phyloP scores from a whole-genome alignment of 1,139 yeast genomes.

The Sugiyamaella paludigena region DNA sequence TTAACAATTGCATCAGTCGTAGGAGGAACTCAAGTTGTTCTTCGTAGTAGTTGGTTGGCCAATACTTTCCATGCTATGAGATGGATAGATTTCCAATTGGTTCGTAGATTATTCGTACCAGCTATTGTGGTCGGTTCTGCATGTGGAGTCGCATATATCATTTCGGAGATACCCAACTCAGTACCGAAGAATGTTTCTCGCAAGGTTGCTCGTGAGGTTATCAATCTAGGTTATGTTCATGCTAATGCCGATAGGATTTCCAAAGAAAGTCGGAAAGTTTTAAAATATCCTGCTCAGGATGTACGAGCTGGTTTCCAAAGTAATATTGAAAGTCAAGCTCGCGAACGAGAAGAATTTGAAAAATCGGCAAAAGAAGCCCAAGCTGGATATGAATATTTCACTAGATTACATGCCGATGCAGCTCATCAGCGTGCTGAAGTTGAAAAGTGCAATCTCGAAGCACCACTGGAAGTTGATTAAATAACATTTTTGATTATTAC shows the following conservation, averaged over 20 bases:
- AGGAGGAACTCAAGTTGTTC: slow-evolving; percentile 37
- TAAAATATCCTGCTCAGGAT: slow-evolving; percentile 79
- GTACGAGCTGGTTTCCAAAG: slow-evolving; percentile 75
- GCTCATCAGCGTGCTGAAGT: slow-evolving; percentile 29
- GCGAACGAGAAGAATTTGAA: slow-evolving; percentile 58
- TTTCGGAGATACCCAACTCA: slow-evolving; percentile 84
- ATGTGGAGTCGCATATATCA: slow-evolving; percentile 61
- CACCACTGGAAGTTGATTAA: slow-evolving; percentile 14
- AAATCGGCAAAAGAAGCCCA: slow-evolving; percentile 47
- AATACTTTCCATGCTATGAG: slow-evolving; percentile 31
- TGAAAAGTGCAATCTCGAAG: slow-evolving; percentile 26
- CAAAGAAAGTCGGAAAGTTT: slow-evolving; percentile 76
- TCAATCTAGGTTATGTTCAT: slow-evolving; percentile 71
- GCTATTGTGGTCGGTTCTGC: slow-evolving; percentile 53
- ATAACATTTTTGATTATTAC: slow-evolving; percentile 8
- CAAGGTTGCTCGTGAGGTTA: slow-evolving; percentile 62
- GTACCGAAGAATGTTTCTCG: slow-evolving; percentile 78
- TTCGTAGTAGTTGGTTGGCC: slow-evolving; percentile 29
- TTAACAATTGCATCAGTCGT: slow-evolving; percentile 41
- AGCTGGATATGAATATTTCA: slow-evolving; percentile 60
- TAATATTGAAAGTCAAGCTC: slow-evolving; percentile 58
- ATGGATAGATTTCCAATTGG: slow-evolving; percentile 22
- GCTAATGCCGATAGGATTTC: slow-evolving; percentile 74
- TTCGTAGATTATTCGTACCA: slow-evolving; percentile 46
- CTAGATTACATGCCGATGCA: slow-evolving; percentile 45